phyloP scores from a whole-genome alignment of 129 eudicot genomes.

The Flaveria brownii region DNA sequence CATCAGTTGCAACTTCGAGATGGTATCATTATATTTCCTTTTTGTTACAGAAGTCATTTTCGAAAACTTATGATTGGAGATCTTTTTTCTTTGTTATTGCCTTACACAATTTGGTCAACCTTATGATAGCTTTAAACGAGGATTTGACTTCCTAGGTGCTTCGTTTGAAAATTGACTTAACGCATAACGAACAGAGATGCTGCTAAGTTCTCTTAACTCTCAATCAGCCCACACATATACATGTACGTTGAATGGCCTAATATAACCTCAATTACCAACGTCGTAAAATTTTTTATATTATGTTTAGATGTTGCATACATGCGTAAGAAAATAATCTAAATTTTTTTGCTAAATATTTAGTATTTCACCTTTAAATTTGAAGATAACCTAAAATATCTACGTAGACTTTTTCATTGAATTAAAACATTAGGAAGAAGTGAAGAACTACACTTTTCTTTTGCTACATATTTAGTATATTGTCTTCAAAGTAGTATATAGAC shows the following conservation, averaged over 20 bases:
- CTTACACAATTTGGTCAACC: background rate
- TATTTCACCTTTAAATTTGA: too few species aligned
- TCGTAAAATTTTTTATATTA: too few species aligned
- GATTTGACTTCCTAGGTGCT: slow-evolving; percentile 86
- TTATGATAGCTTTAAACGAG: slow-evolving; percentile 76
- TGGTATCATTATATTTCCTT: slow-evolving; percentile 44
- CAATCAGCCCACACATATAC: slow-evolving; percentile 46
- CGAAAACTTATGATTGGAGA: background rate
- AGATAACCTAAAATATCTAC: too few species aligned
- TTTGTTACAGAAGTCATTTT: background rate
- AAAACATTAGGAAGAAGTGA: too few species aligned
- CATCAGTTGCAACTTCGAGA: slow-evolving; percentile 96
- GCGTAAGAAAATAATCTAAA: too few species aligned
- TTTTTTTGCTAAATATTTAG: too few species aligned
- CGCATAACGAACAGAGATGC: slow-evolving; percentile 60
- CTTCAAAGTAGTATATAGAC: background rate
- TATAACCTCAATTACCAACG: too few species aligned
- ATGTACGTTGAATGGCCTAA: too few species aligned
- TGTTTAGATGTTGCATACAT: too few species aligned
- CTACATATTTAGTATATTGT: background rate
- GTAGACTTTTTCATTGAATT: too few species aligned
- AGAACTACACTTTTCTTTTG: background rate
- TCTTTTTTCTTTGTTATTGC: background rate
- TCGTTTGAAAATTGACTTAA: slow-evolving; percentile 64
- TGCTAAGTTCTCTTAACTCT: slow-evolving; percentile 72